phyloP scores from a whole-genome alignment of 2,329 filamentous ascomycete species.

The Fusarium neocosmosporiellum region DNA sequence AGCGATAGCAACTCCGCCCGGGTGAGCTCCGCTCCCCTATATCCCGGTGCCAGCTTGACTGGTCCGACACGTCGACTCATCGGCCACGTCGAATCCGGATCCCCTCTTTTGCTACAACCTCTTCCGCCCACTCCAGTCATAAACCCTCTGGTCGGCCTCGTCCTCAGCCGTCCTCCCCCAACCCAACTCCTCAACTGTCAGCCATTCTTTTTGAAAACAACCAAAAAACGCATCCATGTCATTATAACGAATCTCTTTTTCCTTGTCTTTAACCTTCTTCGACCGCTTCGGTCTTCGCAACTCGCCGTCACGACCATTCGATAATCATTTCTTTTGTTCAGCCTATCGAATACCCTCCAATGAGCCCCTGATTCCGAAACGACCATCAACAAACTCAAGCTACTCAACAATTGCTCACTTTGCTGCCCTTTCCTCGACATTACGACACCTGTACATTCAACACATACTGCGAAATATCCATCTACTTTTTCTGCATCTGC shows the following conservation, averaged over 20 bases:
- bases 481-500: constrained; percentile 20
- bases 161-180: constrained; percentile 41
- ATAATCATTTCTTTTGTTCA: constrained; percentile 53
- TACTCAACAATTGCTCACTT: constrained; percentile 38
- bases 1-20: constrained; percentile 38
- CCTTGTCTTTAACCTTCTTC: constrained; percentile 47
- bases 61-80: constrained; percentile 45
- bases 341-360: constrained; percentile 50
- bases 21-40: constrained; percentile 48
- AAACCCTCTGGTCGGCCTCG: constrained; percentile 42
- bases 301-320: constrained; percentile 47
- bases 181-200: constrained; percentile 33
- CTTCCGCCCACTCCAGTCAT: constrained; percentile 8
- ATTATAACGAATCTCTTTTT: constrained; percentile 56
- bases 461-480: constrained; percentile 37
- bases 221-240: constrained; percentile 54
- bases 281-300: constrained; percentile 46
- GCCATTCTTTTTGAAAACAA: constrained; percentile 44
- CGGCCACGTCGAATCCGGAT: constrained; percentile 44
- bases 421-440: constrained; percentile 33
- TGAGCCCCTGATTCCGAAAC: constrained; percentile 56
- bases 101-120: constrained; percentile 8
- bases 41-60: constrained; percentile 43
- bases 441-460: constrained; percentile 50
- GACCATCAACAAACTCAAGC: constrained; percentile 42